Evolutionary conservation across 768 basidiomycete species (phyloP), one percentile per base, ranked within the genome.

Genomic region (Collybiopsis confluens): DNA sequence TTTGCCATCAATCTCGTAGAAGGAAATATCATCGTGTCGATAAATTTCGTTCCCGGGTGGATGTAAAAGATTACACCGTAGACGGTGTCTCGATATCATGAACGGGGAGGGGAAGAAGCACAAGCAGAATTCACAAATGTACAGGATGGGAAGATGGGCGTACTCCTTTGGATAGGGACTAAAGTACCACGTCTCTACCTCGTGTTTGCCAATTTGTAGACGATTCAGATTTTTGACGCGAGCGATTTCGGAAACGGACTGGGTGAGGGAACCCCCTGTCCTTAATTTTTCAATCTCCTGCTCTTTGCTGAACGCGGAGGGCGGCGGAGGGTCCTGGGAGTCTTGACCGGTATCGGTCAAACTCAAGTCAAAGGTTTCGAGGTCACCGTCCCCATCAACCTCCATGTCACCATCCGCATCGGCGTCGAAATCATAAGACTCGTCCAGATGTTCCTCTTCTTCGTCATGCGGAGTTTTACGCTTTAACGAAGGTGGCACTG

Each of bases 101-200:
- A 95, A 86, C 41, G 80, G 81, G 13, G 92, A 92, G 27, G 90
- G 90, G 71, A 86, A 98, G 75, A 89, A 99, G 33, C 85, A 87
- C 44, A 98, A 80, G 68, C 97, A 99, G 76, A 96, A 96, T 72
- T 99, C 96, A 85, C 97, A 99, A 66, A 99, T 85, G 78, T 95
- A 98, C 42, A 99, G 80, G 57, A 95, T 75, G 18, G 95, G 93
- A 24, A 96, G 83, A 70, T 98, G 91, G 42, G 97, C 93, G 73
- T 92, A 98, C 73, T 98, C 97, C 72, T 92, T 89, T 10, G 97
- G 97, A 73, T 98, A 99, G 21, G 97, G 97, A 63, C 91, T 94
- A 78, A 98, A 98, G 71, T 99, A 99, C 97, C 97, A 99, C n/a
- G 97, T 88, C 62, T 99, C 97, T 61, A 99, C 92, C 72, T 97